Evolutionary conservation across 179 eudicot species (phyloP).

Genomic region (Dionaea muscipula): DNA sequence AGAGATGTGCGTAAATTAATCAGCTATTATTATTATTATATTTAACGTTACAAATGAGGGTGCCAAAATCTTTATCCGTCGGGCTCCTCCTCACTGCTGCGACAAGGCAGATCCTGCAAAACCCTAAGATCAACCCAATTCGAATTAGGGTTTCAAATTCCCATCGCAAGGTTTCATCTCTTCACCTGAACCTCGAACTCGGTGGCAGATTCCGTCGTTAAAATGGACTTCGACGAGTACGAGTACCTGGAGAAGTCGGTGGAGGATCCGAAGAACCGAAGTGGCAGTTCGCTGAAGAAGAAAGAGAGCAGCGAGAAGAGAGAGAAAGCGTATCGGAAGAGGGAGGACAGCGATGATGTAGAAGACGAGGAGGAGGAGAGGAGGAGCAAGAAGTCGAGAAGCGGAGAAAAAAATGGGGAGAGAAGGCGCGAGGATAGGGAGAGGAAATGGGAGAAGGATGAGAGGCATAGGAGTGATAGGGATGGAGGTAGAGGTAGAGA

Average conservation of each 20-base stretch:
- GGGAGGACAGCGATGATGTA: conserved; percentile 29
- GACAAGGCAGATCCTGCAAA: too few species aligned
- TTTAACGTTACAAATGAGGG: too few species aligned
- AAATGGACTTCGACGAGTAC: conserved; percentile 95
- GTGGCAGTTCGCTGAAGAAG: conserved; percentile 23
- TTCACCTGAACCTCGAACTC: too few species aligned
- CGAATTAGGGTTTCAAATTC: too few species aligned
- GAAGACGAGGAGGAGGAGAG: conserved; percentile 26
- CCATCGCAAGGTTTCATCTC: too few species aligned
- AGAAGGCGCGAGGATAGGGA: conserved; percentile 16
- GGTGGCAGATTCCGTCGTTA: too few species aligned
- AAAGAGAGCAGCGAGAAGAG: conserved; percentile 18
- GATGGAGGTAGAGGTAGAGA: conserved; percentile 9
- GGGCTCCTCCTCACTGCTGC: too few species aligned
- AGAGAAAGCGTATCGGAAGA: conserved; percentile 29
- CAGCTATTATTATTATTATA: too few species aligned
- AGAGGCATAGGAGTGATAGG: conserved; percentile 17
- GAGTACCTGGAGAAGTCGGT: conserved; percentile 84
- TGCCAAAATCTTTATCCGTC: too few species aligned
- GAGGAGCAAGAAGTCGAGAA: conserved; percentile 32
- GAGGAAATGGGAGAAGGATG: conserved; percentile 19
- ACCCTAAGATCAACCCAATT: too few species aligned
- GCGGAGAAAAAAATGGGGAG: conserved; percentile 24
- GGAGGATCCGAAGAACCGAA: conserved; percentile 35
- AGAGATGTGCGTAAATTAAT: too few species aligned